Conservation (phyloP, 2,329 filamentous ascomycete species). For the Coniella vitis region DNA sequence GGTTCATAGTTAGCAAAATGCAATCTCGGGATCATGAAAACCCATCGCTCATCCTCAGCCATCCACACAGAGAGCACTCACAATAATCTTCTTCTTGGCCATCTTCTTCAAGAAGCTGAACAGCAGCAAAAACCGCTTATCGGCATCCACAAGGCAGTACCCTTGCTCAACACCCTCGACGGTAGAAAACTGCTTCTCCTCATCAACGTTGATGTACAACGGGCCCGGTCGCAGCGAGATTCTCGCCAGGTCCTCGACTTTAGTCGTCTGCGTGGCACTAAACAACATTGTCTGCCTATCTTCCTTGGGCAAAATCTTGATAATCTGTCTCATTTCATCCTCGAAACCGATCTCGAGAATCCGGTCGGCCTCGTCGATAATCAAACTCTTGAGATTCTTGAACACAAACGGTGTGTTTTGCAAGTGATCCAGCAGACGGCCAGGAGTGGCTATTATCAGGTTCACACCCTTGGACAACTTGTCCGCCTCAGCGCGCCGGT, state of each 20-base stretch:
- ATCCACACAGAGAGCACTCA: slow-evolving; percentile 32
- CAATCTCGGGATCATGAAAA: not conserved
- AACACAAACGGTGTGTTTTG: slow-evolving; percentile 88
- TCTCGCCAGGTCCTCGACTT: slow-evolving; percentile 92
- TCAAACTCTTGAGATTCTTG: slow-evolving; percentile 85
- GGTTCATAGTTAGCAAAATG: not conserved
- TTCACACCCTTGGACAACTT: slow-evolving; percentile 95
- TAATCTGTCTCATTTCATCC: slow-evolving; percentile 94
- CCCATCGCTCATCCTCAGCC: not conserved
- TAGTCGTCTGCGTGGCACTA: slow-evolving; percentile 95
- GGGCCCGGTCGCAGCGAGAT: slow-evolving; percentile 89
- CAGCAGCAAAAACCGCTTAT: slow-evolving; percentile 87
- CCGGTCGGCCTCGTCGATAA: slow-evolving; percentile 95
- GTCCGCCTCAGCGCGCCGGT: slow-evolving; percentile 81
- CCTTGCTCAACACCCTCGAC: slow-evolving; percentile 93
- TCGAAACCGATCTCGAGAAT: slow-evolving; percentile 98
- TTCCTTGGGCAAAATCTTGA: slow-evolving; percentile 85
- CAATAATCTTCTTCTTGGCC: slow-evolving; percentile 93
- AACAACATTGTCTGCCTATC: slow-evolving; percentile 96
- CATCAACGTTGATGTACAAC: slow-evolving; percentile 94
- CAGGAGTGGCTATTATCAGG: slow-evolving; percentile 87
- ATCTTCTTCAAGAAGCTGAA: slow-evolving; percentile 93
- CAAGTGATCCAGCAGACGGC: slow-evolving; percentile 85
- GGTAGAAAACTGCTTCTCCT: slow-evolving; percentile 81
- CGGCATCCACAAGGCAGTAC: slow-evolving; percentile 87